Percentiles rank a stretch among this genome's conserved stretches.
These are phyloP conservation scores for Quercus alba DNA, from an alignment of 306 rosid species.

Conservation along the genomic window DNA sequence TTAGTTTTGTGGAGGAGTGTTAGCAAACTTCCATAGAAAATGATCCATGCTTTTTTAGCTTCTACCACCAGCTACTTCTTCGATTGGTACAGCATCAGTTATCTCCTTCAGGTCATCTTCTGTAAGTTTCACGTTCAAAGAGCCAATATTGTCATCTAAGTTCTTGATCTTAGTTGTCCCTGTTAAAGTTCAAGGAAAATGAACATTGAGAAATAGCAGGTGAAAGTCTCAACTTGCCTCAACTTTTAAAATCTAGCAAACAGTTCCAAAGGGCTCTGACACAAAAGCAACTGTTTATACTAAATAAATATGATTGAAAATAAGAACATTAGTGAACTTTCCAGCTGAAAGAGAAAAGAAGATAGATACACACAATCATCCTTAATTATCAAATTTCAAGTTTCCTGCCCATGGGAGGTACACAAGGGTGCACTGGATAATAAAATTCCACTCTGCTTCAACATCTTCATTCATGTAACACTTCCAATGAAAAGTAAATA, in stretches of 20 bases:
- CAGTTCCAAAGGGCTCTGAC: not conserved
- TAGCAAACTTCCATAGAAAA: conserved; percentile 40
- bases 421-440: too few species aligned
- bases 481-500: not conserved
- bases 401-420: not conserved
- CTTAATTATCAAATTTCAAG: not conserved
- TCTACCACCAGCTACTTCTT: conserved; percentile 52
- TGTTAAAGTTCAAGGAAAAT: conserved; percentile 2
- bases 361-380: not conserved
- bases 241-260: not conserved
- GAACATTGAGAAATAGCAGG: not conserved
- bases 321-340: not conserved
- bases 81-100: conserved; percentile 41
- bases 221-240: not conserved
- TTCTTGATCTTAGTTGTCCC: conserved; percentile 68
- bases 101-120: conserved; percentile 44
- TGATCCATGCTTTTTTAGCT: not conserved
- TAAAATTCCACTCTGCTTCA: not conserved
- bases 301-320: not conserved
- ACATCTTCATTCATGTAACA: not conserved
- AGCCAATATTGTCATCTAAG: conserved; percentile 53
- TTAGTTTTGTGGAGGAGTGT: conserved; percentile 49
- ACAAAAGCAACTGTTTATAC: not conserved
- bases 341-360: not conserved
- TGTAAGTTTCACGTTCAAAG: conserved; percentile 41